A percentile compares a stretch with the other conserved stretches of the same genome.
Conservation (phyloP, 768 basidiomycete genomes). For the Heimioporus sp. region DNA sequence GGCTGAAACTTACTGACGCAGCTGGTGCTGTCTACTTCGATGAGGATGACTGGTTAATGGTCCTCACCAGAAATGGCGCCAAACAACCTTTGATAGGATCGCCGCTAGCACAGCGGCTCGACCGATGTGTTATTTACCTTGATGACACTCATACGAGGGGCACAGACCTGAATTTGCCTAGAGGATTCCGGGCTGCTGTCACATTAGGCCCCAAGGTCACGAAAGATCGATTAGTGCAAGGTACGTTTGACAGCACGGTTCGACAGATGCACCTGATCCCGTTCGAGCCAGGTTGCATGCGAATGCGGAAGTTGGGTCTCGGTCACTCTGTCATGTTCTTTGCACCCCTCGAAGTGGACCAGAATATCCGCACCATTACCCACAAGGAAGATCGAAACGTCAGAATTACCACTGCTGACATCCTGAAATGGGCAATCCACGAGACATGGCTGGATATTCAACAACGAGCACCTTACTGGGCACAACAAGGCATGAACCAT, state of each 20-base stretch:
- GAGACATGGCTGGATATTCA: slow-evolving; percentile 40
- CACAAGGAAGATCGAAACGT: slow-evolving; percentile 3
- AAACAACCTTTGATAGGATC: background rate
- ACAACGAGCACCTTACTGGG: slow-evolving; percentile 38
- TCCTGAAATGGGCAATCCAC: no score
- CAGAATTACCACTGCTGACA: slow-evolving; percentile 19
- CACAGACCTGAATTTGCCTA: slow-evolving; percentile 51
- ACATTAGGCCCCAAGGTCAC: slow-evolving; percentile 46
- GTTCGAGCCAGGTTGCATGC: background rate
- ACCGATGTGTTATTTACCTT: slow-evolving; percentile 45
- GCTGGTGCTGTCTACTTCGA: slow-evolving; percentile 45
- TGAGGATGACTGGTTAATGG: slow-evolving; percentile 8
- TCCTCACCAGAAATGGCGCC: background rate
- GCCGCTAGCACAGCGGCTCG: slow-evolving; percentile 30
- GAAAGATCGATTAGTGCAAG: slow-evolving; percentile 53
- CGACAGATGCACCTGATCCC: background rate
- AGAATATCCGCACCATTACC: background rate
- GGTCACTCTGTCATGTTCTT: background rate
- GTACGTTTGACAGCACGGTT: background rate
- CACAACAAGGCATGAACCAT: slow-evolving; percentile 31
- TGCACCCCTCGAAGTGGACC: background rate
- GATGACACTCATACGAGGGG: slow-evolving; percentile 51
- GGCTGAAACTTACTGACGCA: slow-evolving; percentile 19
- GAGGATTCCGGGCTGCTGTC: slow-evolving; percentile 20
- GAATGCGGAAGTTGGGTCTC: background rate